A percentile compares a stretch with the other conserved stretches of the same genome.
phyloP scores from a whole-genome alignment of 306 rosid species.

The Citrullus amarus region DNA sequence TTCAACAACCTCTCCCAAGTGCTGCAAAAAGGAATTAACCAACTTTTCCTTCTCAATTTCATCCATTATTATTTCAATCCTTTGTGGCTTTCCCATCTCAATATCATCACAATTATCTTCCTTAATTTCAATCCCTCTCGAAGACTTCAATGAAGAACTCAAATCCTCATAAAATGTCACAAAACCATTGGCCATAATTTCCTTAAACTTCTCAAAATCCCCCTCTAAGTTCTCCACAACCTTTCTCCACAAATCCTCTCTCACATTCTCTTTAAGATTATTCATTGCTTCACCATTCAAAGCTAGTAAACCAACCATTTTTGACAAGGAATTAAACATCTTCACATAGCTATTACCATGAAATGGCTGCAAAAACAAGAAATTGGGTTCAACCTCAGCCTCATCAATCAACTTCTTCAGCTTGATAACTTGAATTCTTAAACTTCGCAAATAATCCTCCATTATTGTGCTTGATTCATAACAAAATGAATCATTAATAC shows the following conservation, averaged over 20 bases:
- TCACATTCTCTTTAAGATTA: constrained; percentile 16
- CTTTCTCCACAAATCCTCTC: constrained; percentile 21
- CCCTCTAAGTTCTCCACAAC: constrained; percentile 15
- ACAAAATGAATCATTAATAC: constrained; percentile 24
- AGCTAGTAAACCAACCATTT: constrained; percentile 26
- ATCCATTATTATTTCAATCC: not conserved
- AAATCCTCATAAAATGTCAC: constrained; percentile 22
- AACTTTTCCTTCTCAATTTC: constrained; percentile 29
- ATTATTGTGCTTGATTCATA: not conserved
- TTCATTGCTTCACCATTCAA: constrained; percentile 29
- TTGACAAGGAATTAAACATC: constrained; percentile 34
- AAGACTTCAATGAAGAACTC: constrained; percentile 18
- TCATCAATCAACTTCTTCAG: constrained; percentile 29
- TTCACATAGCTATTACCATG: constrained; percentile 26
- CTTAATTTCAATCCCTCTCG: not conserved
- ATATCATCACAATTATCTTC: constrained; percentile 17
- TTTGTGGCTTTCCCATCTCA: constrained; percentile 37
- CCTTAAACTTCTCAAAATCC: constrained; percentile 36
- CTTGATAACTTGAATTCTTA: constrained; percentile 24
- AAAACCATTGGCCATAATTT: constrained; percentile 19
- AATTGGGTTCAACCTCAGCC: constrained; percentile 58
- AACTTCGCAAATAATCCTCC: constrained; percentile 1
- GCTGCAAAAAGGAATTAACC: constrained; percentile 26
- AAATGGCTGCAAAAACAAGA: constrained; percentile 51
- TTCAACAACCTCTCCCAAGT: constrained; percentile 20